Base-by-base conservation (phyloP, 805 yeast genomes). In the Wickerhamomyces queroliae region DNA sequence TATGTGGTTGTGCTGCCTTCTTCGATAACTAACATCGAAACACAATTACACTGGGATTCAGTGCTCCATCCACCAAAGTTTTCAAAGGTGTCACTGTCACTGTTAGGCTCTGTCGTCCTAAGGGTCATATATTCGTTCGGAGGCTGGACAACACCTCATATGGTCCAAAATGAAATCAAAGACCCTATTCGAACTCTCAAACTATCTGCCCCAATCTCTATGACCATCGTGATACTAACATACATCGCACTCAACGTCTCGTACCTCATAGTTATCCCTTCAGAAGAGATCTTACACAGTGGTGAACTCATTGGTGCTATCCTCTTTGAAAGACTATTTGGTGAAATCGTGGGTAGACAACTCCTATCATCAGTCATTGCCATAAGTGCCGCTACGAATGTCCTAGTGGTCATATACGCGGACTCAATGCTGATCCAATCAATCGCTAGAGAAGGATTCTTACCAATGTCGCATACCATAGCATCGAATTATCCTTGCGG, bases 111-210 rank as follows among this genome's bases (percentile, higher is more conserved):
- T 37, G 79, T 81, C 1, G 67, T 76, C 22, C 68, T 77, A 17
- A 73, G 73, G 50, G 74, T 79, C 0, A 63, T 71, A 27, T 78
- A 73, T 55, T 72, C 81, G 11, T 74, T 69, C 43, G 64, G 73
- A 10, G 84, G 84, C 5, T 78, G 83, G 82, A 75, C 73, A 43
- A 59, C 70, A 17, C 76, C 76, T 10, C 80, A 76, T 46, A 66
- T 75, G 2, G 80, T 74, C 16, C 66, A 78, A 12, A 75, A 76
- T 37, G 84, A 78, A 47, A 70, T 78, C 27, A 70, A 69, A 42
- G 71, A 78, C 40, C 83, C 83, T 1, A 63, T 63, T 1, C 56
- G 71, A 28, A 77, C 83, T 0, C 61, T 77, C 38, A 74, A 64
- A 46, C 67, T 76, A 19, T 79, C 83, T 2, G 83, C 83, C 2